phyloP scores from a whole-genome alignment of 495 filamentous ascomycete genomes.

The Astrothelium macrocarpum region DNA sequence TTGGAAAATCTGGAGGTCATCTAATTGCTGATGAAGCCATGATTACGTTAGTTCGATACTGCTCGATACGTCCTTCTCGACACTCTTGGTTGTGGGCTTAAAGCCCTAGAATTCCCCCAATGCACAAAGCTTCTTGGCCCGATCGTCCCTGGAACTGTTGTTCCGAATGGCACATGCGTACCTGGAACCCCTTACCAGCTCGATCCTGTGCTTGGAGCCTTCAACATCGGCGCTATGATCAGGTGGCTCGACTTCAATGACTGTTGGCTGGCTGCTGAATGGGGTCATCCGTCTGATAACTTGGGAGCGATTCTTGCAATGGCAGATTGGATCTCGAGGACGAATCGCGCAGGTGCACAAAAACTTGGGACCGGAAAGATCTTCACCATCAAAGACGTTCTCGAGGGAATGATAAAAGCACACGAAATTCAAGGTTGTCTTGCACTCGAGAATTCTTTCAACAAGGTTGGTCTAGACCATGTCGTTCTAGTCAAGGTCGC shows the following conservation, averaged over 20 bases:
- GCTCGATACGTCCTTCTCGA: slow-evolving; percentile 55
- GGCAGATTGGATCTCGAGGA: slow-evolving; percentile 93
- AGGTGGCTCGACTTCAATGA: slow-evolving; percentile 99
- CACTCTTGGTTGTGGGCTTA: slow-evolving; percentile 91
- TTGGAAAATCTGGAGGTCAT: background rate
- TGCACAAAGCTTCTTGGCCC: slow-evolving; percentile 94
- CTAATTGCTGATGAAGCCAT: background rate
- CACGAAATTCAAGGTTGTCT: slow-evolving; percentile 98
- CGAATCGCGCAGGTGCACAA: slow-evolving; percentile 64
- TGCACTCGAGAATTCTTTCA: slow-evolving; percentile 94
- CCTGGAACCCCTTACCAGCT: slow-evolving; percentile 89
- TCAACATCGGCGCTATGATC: slow-evolving; percentile 98
- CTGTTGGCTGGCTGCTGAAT: slow-evolving; percentile 98
- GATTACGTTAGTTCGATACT: slow-evolving; percentile 66
- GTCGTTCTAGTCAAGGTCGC: slow-evolving; percentile 97
- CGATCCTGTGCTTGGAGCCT: slow-evolving; percentile 89
- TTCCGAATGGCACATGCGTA: slow-evolving; percentile 87
- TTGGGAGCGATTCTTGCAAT: slow-evolving; percentile 91
- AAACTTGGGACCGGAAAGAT: slow-evolving; percentile 81
- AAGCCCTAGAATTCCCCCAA: slow-evolving; percentile 90
- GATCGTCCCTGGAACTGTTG: slow-evolving; percentile 78
- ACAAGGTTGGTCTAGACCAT: slow-evolving; percentile 96
- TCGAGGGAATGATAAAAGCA: slow-evolving; percentile 98
- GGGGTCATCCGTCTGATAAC: slow-evolving; percentile 97
- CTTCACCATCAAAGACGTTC: slow-evolving; percentile 75